phyloP scores from a whole-genome alignment of 176 grass and related monocot species.

The Pharus latifolius region DNA sequence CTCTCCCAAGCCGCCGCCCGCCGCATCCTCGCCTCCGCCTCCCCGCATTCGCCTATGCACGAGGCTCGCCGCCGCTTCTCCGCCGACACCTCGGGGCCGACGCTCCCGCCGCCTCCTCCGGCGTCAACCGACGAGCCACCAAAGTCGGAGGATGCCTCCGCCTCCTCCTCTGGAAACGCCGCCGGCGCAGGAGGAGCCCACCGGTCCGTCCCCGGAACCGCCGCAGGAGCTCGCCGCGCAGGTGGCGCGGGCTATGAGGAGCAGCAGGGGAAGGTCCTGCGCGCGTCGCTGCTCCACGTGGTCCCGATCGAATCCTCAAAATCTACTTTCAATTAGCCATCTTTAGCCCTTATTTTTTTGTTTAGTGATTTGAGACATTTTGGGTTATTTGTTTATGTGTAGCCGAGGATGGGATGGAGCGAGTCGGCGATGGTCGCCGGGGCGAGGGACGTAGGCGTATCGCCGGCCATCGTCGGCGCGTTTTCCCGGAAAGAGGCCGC shows the following conservation, averaged over 20 bases:
- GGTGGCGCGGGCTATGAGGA: slow-evolving; percentile 46
- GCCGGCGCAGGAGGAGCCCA: background rate
- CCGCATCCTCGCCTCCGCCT: background rate
- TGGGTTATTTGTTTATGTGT: background rate
- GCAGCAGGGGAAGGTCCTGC: slow-evolving; percentile 73
- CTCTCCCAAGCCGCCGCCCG: slow-evolving; percentile 20
- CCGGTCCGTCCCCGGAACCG: slow-evolving; percentile 1
- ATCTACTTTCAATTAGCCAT: slow-evolving; percentile 1
- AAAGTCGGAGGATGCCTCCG: slow-evolving; percentile 10
- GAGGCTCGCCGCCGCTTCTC: slow-evolving; percentile 7
- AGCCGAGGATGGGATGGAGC: slow-evolving; percentile 89
- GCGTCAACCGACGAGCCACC: slow-evolving; percentile 15
- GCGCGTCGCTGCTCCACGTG: slow-evolving; percentile 74
- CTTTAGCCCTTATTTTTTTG: background rate
- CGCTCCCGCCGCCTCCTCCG: slow-evolving; percentile 12
- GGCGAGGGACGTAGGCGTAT: slow-evolving; percentile 70
- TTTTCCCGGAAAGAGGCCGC: slow-evolving; percentile 78
- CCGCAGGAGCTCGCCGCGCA: slow-evolving; percentile 14
- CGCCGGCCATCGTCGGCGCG: slow-evolving; percentile 70
- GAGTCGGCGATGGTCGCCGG: slow-evolving; percentile 84
- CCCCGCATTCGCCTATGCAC: background rate
- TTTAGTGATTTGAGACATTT: background rate
- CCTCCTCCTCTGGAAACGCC: background rate
- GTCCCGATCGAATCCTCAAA: slow-evolving; percentile 26
- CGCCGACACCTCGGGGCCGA: slow-evolving; percentile 15